These are phyloP conservation scores for Fusarium subglutinans DNA, from an alignment of 2,329 filamentous ascomycete genomes.

Conservation along the genomic window DNA sequence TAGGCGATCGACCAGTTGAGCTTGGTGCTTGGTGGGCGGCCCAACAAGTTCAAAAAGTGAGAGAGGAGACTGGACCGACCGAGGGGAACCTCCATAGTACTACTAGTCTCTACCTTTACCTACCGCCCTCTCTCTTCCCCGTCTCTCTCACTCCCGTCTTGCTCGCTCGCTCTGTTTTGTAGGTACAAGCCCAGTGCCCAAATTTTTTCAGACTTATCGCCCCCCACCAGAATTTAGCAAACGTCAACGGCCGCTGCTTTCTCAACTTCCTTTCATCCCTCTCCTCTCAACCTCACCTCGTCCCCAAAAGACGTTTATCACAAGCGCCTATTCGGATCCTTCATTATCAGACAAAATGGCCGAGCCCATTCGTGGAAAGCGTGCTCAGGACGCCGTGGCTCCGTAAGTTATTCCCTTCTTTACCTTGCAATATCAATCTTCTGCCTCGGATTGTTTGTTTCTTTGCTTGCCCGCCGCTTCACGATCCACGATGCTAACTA, in stretches of 20 bases:
- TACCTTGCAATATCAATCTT: conserved; percentile 18
- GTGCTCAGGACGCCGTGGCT: conserved; percentile 64
- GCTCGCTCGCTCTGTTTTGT: conserved; percentile 25
- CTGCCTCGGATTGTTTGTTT: conserved; percentile 20
- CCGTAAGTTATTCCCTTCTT: conserved; percentile 59
- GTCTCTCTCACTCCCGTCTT: neutral
- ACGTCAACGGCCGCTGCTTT: conserved; percentile 48
- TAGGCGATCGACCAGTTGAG: conserved; percentile 43
- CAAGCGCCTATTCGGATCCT: conserved; percentile 40
- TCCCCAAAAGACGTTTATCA: conserved; percentile 44
- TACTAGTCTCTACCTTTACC: neutral
- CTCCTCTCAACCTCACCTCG: conserved; percentile 45
- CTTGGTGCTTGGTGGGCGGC: conserved; percentile 41
- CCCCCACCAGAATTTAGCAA: conserved; percentile 54
- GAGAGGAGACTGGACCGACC: conserved; percentile 4
- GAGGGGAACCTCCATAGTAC: neutral
- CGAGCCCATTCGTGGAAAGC: conserved; percentile 72
- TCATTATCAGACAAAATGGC: conserved; percentile 60
- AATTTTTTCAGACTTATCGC: conserved; percentile 49
- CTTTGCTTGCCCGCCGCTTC: conserved; percentile 35
- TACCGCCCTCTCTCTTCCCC: neutral
- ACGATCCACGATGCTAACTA: conserved; percentile 48
- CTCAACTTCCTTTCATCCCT: conserved; percentile 48
- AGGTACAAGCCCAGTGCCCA: conserved; percentile 44
- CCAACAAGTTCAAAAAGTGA: conserved; percentile 44